Conservation (phyloP, 75 land plant species). For the Picea sitchensis region DNA sequence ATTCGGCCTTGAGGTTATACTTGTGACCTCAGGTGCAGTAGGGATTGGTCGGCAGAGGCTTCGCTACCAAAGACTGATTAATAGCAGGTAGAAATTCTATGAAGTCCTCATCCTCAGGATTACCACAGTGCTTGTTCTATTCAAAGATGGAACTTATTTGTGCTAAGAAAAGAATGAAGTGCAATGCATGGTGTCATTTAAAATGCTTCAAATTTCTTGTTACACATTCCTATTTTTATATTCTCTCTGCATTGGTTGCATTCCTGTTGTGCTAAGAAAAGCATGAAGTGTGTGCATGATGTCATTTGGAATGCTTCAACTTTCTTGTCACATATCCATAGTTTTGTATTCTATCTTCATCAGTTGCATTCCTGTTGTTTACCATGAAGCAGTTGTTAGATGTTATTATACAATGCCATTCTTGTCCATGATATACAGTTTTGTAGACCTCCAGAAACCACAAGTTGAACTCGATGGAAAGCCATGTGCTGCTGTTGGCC, state of each 20-base stretch:
- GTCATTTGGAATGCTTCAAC: neutral
- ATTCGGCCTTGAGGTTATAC: slow-evolving; percentile 71
- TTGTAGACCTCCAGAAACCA: slow-evolving; percentile 93
- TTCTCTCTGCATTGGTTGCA: neutral
- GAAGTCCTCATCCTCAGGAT: neutral
- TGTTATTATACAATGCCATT: slow-evolving; percentile 3
- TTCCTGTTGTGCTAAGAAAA: neutral
- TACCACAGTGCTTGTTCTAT: neutral
- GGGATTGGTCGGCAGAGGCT: slow-evolving; percentile 90
- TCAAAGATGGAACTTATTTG: neutral
- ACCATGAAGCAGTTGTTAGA: neutral
- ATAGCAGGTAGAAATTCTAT: slow-evolving; percentile 20
- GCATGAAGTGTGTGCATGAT: neutral
- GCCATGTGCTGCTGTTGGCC: slow-evolving; percentile 97
- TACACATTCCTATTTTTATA: neutral
- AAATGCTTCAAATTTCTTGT: neutral
- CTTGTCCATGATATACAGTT: slow-evolving; percentile 33
- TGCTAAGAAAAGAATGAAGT: neutral
- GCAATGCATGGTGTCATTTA: neutral
- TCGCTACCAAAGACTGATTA: slow-evolving; percentile 66
- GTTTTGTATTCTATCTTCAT: neutral
- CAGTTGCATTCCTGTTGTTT: neutral
- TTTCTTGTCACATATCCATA: neutral
- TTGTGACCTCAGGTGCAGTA: slow-evolving; percentile 95
- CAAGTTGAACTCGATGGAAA: slow-evolving; percentile 91